A percentile compares a stretch with the other conserved stretches of the same genome.
Conservation (phyloP, 2,329 filamentous ascomycete species). For the Pseudogymnoascus sp. region DNA sequence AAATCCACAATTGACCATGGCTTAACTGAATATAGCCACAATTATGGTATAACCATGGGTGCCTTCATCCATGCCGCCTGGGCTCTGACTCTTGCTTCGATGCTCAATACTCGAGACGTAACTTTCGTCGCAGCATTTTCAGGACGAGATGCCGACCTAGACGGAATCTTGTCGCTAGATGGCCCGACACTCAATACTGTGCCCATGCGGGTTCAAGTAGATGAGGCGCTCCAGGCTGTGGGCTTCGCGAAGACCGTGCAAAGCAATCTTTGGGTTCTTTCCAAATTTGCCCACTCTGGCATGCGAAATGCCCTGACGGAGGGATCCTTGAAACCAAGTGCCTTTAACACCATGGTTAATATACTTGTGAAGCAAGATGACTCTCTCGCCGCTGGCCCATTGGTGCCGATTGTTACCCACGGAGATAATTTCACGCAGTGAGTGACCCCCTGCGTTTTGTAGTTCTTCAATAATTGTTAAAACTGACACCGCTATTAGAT, state of each 20-base stretch:
- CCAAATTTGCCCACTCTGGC: not conserved
- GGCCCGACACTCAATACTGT: conserved; percentile 6
- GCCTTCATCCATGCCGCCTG: conserved; percentile 23
- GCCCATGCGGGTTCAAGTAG: not conserved
- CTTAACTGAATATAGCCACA: not conserved
- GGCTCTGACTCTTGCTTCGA: conserved; percentile 19
- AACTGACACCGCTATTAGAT: not conserved
- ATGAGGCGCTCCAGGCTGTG: not conserved
- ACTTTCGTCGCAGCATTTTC: conserved; percentile 6
- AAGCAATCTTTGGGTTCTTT: not conserved
- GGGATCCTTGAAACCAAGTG: not conserved
- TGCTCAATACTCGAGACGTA: conserved; percentile 3
- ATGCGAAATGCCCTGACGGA: conserved; percentile 5
- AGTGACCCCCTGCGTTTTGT: not conserved
- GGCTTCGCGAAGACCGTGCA: not conserved
- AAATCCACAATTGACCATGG: not conserved
- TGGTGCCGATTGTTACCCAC: not conserved
- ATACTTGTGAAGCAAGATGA: conserved; percentile 3
- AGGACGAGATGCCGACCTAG: not conserved
- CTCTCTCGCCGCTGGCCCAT: not conserved
- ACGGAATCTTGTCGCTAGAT: conserved; percentile 6
- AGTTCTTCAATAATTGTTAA: not conserved
- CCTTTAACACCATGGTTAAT: conserved; percentile 9
- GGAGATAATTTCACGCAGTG: conserved; percentile 3
- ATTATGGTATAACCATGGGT: not conserved